Base-by-base conservation (phyloP, 176 grass and related monocot species). In the Lolium multiflorum region DNA sequence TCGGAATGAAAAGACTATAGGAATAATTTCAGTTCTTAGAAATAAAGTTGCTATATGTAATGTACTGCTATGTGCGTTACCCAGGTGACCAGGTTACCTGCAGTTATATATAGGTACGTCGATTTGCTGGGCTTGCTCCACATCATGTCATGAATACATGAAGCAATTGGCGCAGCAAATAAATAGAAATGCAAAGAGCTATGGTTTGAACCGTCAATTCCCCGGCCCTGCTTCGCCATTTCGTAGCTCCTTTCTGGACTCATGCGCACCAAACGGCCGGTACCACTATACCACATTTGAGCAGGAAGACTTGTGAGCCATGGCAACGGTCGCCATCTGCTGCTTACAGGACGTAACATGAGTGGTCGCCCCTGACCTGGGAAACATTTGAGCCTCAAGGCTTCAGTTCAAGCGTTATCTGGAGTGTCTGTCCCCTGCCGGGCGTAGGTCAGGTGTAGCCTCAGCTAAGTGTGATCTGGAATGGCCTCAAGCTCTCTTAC, bases 211-310 rank as follows among this genome's bases (percentile, higher is more conserved):
- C 26, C 20, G 15, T 77, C 77, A 38, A 9, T 87, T 65, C 65
- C 43, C 63, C n/a, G 49, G 7, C 3, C 22, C 81, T 87, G 75
- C 68, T 71, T 71, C 77, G 62, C 51, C 21, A 84, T 69, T 75
- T 76, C 15, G 16, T 49, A 37, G 78, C 70, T 74, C 76, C 81
- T 52, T 87, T 84, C 76, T 62, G 83, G 52, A 77, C 68, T 56
- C 76, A 80, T 61, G 76, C 58, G 13, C 85, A 91, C 85, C 85
- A 87, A 88, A 91, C 75, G 20, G 18, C 50, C 41, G 41, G 68
- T 11, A 13, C 71, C 78, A 77, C 76, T 2, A 50, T 13, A 75
- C 81, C 85, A 80, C 49, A 91, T 68, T 47, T 24, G 82, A 70
- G 81, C 60, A 35, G 0, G 67, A 51, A 4, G 56, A 54, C 22